Conservation (phyloP, 106 monocot genomes). For the Phalaenopsis equestris region DNA sequence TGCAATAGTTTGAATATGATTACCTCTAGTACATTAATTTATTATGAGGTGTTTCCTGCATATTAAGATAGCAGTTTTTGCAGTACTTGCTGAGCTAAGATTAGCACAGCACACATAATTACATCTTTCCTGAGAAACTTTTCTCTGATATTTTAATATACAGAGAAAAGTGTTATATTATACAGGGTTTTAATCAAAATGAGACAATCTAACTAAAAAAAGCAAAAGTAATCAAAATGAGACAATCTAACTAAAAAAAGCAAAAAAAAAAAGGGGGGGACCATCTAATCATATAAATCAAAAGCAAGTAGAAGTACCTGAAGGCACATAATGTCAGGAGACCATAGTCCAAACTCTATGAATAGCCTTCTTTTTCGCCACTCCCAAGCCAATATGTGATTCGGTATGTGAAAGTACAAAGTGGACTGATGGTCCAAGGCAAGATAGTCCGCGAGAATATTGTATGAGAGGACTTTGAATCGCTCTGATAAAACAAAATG, state of each 20-base stretch:
- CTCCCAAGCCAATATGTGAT: constrained; percentile 69
- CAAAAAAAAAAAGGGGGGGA: neutral
- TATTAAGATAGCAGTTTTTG: neutral
- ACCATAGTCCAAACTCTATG: constrained; percentile 81
- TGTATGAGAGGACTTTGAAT: constrained; percentile 81
- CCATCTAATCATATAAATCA: constrained; percentile 1
- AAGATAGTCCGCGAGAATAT: constrained; percentile 95
- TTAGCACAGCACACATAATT: neutral
- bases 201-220: neutral
- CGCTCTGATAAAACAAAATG: constrained; percentile 42
- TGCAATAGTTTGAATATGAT: neutral
- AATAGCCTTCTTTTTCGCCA: constrained; percentile 79
- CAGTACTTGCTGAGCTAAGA: neutral
- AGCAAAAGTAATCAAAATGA: neutral
- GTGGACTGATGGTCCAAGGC: constrained; percentile 60
- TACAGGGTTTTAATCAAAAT: neutral
- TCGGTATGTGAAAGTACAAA: constrained; percentile 76
- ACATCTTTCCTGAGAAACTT: neutral
- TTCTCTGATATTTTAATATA: neutral
- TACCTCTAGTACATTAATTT: neutral
- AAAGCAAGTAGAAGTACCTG: constrained; percentile 47
- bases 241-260: neutral
- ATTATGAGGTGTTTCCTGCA: neutral
- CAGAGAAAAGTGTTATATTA: neutral
- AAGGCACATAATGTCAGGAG: constrained; percentile 92